Evolutionary conservation across 1,284 basidiomycete species (phyloP), one percentile per base, ranked within the genome.

Genomic region (Singerocomus rubriflavus): DNA sequence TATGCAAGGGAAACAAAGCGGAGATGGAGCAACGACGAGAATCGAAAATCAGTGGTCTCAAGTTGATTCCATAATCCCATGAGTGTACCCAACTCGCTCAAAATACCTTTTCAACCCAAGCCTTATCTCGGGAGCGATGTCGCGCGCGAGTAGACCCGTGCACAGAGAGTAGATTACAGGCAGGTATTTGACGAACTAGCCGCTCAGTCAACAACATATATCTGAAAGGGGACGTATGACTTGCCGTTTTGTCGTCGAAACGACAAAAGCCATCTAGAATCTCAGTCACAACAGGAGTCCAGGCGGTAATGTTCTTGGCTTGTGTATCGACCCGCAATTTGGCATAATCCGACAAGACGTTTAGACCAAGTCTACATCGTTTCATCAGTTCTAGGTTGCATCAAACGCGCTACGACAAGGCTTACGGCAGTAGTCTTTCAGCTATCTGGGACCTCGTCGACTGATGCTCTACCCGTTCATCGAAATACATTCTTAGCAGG

Each of bases 251-350:
- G 58, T 93, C 86, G 56, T 98, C 92, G 57, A 98, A 92, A 26
- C 80, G 82, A 63, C 85, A 86, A 62, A 95, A 93, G 10, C 97
- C 97, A 52, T 89, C 84, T 27, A 99, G 70, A 44, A 98, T 93
- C 67, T 98, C 95, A 4, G 87, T 87, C 13, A 98, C 89, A 26
- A 99, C 97, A 11, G 97, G 97, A 27, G 92, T 97, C 97, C 97
- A 99, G 0, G 98, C 96, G 10, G 85, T 73, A 54, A 99, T 96
- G 66, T 98, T 99, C 69, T 98, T 92, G 44, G 85, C 85, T 72
- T 99, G 96, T 3, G 87, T 93, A 58, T 98, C 96, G 3, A 87
- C 72, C 52, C 92, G 91, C 46, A 99, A 77, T 57, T 90, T 91
- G 63, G 88, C 91, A 71, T 93, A 99, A 69, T 96, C 93, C 57